Evolutionary conservation across 768 basidiomycete species (phyloP).

Genomic region (Pleurotus eryngii): DNA sequence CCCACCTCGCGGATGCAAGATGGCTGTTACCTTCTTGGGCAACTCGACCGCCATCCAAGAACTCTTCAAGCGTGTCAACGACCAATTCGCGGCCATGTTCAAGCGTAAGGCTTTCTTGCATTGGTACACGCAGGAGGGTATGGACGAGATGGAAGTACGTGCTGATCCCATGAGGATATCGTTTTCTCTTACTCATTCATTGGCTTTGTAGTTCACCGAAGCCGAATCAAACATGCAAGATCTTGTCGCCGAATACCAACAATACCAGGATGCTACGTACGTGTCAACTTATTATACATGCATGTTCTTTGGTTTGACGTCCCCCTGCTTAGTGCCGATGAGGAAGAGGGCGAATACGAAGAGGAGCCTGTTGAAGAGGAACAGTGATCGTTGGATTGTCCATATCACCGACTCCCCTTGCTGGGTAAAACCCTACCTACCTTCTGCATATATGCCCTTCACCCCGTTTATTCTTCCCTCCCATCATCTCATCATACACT

Average conservation of each 20-base stretch:
- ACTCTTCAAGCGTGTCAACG: constrained; percentile 97
- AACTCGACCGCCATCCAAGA: constrained; percentile 98
- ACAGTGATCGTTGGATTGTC: constrained; percentile 28
- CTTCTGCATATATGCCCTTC: constrained; percentile 11
- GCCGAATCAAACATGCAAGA: constrained; percentile 99
- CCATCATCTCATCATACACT: constrained; percentile 12
- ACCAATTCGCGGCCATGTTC: constrained; percentile 99
- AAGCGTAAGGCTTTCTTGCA: constrained; percentile 98
- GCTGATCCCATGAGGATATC: neutral
- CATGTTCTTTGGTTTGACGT: neutral
- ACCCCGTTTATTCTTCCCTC: constrained; percentile 11
- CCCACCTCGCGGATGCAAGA: constrained; percentile 91
- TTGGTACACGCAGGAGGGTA: constrained; percentile 99
- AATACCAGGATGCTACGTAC: constrained; percentile 92
- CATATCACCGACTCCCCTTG: constrained; percentile 7
- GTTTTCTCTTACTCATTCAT: constrained; percentile 2
- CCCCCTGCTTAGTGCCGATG: constrained; percentile 35
- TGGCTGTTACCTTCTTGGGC: constrained; percentile 96
- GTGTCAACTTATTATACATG: constrained; percentile 26
- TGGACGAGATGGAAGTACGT: constrained; percentile 93
- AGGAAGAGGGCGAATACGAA: constrained; percentile 89
- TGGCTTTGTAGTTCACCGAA: constrained; percentile 74
- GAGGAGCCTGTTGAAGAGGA: constrained; percentile 72
- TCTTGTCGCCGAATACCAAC: constrained; percentile 96
- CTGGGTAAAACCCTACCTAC: constrained; percentile 8